Conservation (phyloP, 495 filamentous ascomycete genomes). For the Penicillium bovifimosum region DNA sequence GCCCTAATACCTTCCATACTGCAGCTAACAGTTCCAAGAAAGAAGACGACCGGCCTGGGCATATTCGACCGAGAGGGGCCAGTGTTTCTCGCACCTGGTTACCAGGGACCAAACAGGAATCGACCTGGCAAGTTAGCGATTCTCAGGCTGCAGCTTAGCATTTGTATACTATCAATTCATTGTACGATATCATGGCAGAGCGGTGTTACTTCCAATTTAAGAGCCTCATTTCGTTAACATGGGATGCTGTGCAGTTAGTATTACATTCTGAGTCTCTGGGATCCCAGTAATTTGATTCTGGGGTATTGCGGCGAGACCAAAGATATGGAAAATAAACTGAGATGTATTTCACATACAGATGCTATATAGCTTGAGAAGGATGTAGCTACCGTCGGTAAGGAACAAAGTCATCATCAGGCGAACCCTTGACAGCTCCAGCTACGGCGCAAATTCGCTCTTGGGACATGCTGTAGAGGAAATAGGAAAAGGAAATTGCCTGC, state of each 20-base stretch:
- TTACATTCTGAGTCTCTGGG: no score
- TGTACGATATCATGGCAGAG: conserved; percentile 19
- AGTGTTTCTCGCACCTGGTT: conserved; percentile 60
- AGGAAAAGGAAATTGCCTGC: conserved; percentile 38
- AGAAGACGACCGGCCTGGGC: conserved; percentile 49
- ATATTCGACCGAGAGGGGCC: conserved; percentile 46
- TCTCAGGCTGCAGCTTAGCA: conserved; percentile 19
- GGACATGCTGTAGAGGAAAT: conserved; percentile 60
- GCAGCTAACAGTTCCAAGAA: conserved; percentile 51
- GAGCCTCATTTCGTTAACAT: not conserved
- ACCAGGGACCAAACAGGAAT: conserved; percentile 72
- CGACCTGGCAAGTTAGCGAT: conserved; percentile 67
- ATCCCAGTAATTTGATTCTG: not conserved
- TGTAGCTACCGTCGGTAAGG: conserved; percentile 62
- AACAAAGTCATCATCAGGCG: conserved; percentile 49
- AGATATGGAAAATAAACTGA: not conserved
- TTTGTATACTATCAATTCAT: conserved; percentile 5
- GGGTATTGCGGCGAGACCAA: not conserved
- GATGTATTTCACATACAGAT: not conserved
- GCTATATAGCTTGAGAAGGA: conserved; percentile 9
- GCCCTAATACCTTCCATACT: conserved; percentile 24
- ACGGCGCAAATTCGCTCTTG: conserved; percentile 53
- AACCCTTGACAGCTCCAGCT: conserved; percentile 62
- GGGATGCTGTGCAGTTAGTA: no score
- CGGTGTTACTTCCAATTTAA: not conserved